Evolutionary conservation across 139 green algal genomes (phyloP).

Genomic region (Diplosphaera chodatii): DNA sequence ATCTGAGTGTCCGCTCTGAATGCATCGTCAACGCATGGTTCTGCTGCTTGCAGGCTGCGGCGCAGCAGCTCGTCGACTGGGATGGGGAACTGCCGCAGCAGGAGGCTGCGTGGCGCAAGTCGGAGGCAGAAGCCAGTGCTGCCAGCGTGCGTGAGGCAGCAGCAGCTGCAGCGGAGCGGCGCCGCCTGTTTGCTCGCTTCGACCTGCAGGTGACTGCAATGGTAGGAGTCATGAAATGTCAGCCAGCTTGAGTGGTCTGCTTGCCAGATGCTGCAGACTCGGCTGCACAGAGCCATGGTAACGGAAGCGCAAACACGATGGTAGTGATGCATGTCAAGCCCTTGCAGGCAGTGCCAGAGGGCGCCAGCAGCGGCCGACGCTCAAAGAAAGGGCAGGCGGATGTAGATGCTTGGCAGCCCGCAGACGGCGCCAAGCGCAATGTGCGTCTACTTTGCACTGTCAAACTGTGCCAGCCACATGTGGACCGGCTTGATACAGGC

Average conservation of each 20-base stretch:
- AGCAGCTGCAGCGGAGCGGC: background rate
- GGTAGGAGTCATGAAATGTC: too few species aligned
- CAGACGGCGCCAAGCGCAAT: background rate
- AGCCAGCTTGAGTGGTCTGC: too few species aligned
- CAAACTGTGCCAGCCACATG: too few species aligned
- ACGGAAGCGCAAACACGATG: too few species aligned
- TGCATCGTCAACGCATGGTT: too few species aligned
- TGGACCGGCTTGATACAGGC: too few species aligned
- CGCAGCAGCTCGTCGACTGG: background rate
- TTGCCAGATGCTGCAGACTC: too few species aligned
- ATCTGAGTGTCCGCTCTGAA: too few species aligned
- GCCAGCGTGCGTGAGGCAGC: background rate
- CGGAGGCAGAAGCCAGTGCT: background rate
- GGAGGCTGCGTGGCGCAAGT: background rate
- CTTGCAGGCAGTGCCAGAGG: background rate
- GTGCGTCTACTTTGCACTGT: too few species aligned
- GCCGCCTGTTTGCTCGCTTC: background rate
- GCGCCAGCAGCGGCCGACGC: too few species aligned
- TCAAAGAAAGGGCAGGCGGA: background rate
- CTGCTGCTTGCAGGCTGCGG: background rate
- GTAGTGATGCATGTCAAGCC: too few species aligned
- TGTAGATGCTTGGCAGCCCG: background rate
- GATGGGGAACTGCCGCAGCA: background rate
- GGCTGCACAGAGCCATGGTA: too few species aligned
- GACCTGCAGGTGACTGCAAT: background rate